Evolutionary conservation across 2,329 filamentous ascomycete species (phyloP).

Genomic region (Diaporthe citri): DNA sequence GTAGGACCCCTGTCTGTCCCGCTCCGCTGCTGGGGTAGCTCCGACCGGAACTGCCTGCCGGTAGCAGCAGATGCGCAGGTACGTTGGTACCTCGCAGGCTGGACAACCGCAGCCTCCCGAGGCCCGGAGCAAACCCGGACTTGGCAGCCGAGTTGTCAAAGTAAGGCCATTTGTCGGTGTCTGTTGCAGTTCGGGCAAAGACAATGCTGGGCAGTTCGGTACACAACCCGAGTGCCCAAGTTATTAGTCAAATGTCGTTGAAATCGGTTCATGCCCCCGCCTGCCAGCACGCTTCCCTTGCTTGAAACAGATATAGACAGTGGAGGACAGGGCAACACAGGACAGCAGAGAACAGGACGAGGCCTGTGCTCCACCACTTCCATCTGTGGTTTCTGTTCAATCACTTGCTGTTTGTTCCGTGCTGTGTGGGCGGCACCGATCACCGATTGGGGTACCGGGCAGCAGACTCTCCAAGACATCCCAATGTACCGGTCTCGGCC

Average conservation of each 20-base stretch:
- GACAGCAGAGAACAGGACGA: neutral
- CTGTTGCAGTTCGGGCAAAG: constrained; percentile 4
- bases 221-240: constrained; percentile 7
- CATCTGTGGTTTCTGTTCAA: neutral
- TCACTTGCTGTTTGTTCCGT: constrained; percentile 12
- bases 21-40: constrained; percentile 31
- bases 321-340: neutral
- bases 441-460: constrained; percentile 19
- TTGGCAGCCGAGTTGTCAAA: neutral
- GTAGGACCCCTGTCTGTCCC: constrained; percentile 12
- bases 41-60: constrained; percentile 16
- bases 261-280: constrained; percentile 1
- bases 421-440: constrained; percentile 26
- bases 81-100: neutral
- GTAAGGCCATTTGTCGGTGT: constrained; percentile 5
- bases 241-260: constrained; percentile 23
- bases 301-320: neutral
- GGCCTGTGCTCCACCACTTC: constrained; percentile 10
- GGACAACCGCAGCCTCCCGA: constrained; percentile 12
- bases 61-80: neutral
- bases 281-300: constrained; percentile 9
- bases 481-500: constrained; percentile 41
- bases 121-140: constrained; percentile 12
- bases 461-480: constrained; percentile 6
- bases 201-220: neutral